Conservation (phyloP, 345 rosid species). For the Aquilaria sinensis region DNA sequence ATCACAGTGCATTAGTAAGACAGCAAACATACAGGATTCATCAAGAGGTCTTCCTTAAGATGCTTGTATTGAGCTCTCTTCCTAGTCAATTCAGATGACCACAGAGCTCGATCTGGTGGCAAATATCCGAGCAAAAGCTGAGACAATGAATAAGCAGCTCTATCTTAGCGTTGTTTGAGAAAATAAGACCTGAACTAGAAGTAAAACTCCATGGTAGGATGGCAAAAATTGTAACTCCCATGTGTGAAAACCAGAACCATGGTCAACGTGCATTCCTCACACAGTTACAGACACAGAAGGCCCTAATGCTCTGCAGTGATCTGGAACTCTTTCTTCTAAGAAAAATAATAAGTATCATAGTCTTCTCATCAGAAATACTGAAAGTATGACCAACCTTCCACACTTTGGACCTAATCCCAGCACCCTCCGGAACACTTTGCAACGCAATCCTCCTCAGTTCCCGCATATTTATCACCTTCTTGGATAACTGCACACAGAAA, state of each 20-base stretch:
- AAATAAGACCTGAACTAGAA: background rate
- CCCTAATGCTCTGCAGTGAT: no score
- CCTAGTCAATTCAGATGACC: slow-evolving; percentile 81
- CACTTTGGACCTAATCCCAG: slow-evolving; percentile 74
- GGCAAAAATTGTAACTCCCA: background rate
- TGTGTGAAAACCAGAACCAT: background rate
- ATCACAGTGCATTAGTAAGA: background rate
- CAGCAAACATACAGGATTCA: slow-evolving; percentile 78
- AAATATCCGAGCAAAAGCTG: slow-evolving; percentile 86
- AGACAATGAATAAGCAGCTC: slow-evolving; percentile 14
- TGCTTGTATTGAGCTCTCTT: slow-evolving; percentile 85
- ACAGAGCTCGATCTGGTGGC: slow-evolving; percentile 70
- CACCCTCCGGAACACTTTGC: slow-evolving; percentile 84
- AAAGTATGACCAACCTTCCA: slow-evolving; percentile 61
- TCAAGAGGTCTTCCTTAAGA: slow-evolving; percentile 84
- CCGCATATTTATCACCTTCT: slow-evolving; percentile 70
- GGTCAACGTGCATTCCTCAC: background rate
- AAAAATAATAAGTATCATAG: background rate
- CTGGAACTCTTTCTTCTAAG: background rate
- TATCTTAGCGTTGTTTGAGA: background rate
- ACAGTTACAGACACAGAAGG: background rate
- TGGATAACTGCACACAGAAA: slow-evolving; percentile 45
- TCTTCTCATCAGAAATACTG: slow-evolving; percentile 3
- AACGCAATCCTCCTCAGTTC: slow-evolving; percentile 77
- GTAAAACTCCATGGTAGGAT: no score